These are phyloP conservation scores for Neodidymelliopsis sp. DNA, from an alignment of 2,329 filamentous ascomycete genomes.

Conservation along the genomic window DNA sequence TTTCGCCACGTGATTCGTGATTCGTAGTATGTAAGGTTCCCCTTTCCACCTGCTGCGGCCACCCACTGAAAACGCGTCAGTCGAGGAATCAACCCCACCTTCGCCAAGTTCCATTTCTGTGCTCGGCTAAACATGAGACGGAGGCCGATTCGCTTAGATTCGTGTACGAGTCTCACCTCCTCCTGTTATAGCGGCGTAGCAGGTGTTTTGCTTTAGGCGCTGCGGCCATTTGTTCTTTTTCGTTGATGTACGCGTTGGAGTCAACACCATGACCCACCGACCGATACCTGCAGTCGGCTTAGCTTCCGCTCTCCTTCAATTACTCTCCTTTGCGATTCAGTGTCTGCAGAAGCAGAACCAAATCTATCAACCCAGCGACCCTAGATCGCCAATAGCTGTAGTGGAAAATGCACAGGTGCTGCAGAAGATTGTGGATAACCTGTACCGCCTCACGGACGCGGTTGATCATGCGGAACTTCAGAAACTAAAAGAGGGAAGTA, in stretches of 20 bases:
- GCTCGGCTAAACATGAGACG: constrained; percentile 20
- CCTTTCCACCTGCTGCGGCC: constrained; percentile 1
- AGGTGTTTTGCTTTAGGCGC: neutral
- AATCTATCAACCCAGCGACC: constrained; percentile 30
- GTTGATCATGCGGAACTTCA: constrained; percentile 31
- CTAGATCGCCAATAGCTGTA: constrained; percentile 8
- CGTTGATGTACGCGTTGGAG: constrained; percentile 18
- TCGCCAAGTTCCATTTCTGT: constrained; percentile 18
- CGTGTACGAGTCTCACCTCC: constrained; percentile 16
- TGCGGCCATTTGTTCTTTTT: constrained; percentile 12
- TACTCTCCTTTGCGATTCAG: constrained; percentile 35
- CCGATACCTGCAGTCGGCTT: constrained; percentile 31
- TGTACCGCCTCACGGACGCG: constrained; percentile 32
- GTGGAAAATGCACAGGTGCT: constrained; percentile 32
- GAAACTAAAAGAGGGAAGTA: constrained; percentile 27
- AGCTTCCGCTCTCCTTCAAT: constrained; percentile 30
- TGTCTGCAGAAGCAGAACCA: constrained; percentile 32
- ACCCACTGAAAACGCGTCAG: constrained; percentile 12
- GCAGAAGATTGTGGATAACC: constrained; percentile 31
- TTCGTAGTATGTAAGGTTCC: neutral
- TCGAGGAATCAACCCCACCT: constrained; percentile 11
- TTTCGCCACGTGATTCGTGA: neutral
- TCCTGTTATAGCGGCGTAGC: constrained; percentile 9
- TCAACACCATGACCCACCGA: constrained; percentile 19
- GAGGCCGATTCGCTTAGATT: constrained; percentile 17